Evolutionary conservation across 2,329 filamentous ascomycete species (phyloP).

Genomic region (Seiridium unicorne): DNA sequence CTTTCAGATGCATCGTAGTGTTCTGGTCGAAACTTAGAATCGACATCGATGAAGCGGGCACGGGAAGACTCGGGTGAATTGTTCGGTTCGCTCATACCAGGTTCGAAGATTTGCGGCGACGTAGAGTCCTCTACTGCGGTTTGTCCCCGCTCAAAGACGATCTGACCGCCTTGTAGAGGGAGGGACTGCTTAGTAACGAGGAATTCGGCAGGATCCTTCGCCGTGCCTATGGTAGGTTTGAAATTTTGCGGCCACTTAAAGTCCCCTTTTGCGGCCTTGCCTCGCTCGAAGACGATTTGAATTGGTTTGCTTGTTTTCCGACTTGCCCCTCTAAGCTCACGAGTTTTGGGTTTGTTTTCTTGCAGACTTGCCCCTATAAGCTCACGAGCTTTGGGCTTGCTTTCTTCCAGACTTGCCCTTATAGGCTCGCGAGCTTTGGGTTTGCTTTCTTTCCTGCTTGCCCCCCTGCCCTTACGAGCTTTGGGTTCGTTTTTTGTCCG

Average conservation of each 20-base stretch:
- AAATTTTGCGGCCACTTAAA: neutral
- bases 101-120: too few relatives aligned
- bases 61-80: neutral
- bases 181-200: neutral
- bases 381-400: too few relatives aligned
- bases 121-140: too few relatives aligned
- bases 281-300: neutral
- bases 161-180: too few relatives aligned
- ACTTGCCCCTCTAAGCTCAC: neutral
- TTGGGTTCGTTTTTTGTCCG: neutral
- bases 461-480: too few relatives aligned
- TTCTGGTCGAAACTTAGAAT: neutral
- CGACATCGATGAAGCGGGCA: neutral
- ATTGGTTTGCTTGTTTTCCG: neutral
- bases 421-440: too few relatives aligned
- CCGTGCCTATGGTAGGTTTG: neutral
- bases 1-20: neutral
- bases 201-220: neutral
- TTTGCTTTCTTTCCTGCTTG: too few relatives aligned
- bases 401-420: too few relatives aligned
- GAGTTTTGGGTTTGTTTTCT: too few relatives aligned
- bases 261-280: neutral
- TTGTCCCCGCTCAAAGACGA: too few relatives aligned
- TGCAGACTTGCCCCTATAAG: too few relatives aligned
- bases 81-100: neutral